phyloP scores from a whole-genome alignment of 2,329 filamentous ascomycete species.

The Capronia coronata region DNA sequence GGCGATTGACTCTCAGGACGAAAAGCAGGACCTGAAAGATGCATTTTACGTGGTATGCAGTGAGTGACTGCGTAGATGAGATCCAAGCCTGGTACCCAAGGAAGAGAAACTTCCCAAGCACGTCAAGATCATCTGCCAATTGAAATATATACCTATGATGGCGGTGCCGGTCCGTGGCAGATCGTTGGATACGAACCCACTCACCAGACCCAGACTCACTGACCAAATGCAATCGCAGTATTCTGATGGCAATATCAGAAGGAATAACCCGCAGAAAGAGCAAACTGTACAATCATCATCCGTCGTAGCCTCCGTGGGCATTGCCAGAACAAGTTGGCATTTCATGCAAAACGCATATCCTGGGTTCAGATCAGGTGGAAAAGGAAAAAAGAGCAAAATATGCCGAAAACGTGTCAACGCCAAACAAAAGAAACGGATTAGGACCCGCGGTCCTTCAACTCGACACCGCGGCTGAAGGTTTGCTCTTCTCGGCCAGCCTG shows the following conservation, averaged over 20 bases:
- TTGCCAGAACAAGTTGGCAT: background rate
- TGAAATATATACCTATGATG: too few species aligned
- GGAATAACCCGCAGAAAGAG: background rate
- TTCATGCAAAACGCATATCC: background rate
- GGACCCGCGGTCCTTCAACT: slow-evolving; percentile 2
- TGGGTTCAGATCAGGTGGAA: too few species aligned
- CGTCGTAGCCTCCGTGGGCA: slow-evolving; percentile 3
- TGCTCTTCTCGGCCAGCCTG: slow-evolving; percentile 18
- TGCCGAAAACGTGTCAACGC: background rate
- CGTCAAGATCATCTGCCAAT: too few species aligned
- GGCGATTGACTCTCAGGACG: too few species aligned
- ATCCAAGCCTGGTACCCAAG: too few species aligned
- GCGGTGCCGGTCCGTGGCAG: too few species aligned
- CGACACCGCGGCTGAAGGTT: slow-evolving; percentile 11
- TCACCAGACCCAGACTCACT: too few species aligned
- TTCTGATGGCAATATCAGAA: background rate
- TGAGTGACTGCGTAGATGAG: too few species aligned
- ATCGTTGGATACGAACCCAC: too few species aligned
- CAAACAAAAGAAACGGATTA: background rate
- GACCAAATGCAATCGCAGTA: background rate
- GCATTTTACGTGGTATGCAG: too few species aligned
- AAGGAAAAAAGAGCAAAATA: background rate
- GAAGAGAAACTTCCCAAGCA: too few species aligned
- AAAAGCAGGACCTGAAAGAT: too few species aligned
- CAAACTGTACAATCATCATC: slow-evolving; percentile 4